phyloP scores from a whole-genome alignment of 2,329 filamentous ascomycete species.

The Microascus cirrosus region DNA sequence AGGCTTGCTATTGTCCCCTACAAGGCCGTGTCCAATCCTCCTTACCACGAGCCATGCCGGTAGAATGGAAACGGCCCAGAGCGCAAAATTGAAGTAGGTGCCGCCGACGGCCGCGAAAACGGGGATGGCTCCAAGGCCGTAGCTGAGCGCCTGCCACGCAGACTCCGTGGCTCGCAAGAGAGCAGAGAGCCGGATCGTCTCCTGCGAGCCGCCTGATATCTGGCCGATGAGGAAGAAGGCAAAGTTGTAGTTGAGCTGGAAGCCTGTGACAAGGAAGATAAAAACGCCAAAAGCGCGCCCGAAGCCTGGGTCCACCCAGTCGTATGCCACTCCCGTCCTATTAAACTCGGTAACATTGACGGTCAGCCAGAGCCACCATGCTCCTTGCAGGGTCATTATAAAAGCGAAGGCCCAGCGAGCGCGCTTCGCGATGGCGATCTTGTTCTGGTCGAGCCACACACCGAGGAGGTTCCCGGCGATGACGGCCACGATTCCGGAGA shows the following conservation, averaged over 20 bases:
- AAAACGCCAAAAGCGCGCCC: conserved; percentile 57
- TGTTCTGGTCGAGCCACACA: conserved; percentile 49
- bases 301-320: conserved; percentile 55
- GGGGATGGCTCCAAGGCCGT: conserved; percentile 50
- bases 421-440: conserved; percentile 40
- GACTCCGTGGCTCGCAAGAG: conserved; percentile 61
- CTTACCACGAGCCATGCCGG: conserved; percentile 58
- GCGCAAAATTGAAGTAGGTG: conserved; percentile 58
- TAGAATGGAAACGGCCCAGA: conserved; percentile 53
- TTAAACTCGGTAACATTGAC: conserved; percentile 52
- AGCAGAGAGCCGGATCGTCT: conserved; percentile 58
- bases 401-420: conserved; percentile 42
- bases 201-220: conserved; percentile 46
- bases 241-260: conserved; percentile 66
- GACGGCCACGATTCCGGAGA: conserved; percentile 57
- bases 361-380: conserved; percentile 63
- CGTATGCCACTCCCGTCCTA: conserved; percentile 45
- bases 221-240: conserved; percentile 63
- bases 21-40: not conserved
- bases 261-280: conserved; percentile 54
- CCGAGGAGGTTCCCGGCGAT: conserved; percentile 56
- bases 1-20: not conserved
- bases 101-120: conserved; percentile 55
- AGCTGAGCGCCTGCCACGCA: conserved; percentile 62
- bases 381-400: conserved; percentile 49